Conservation (phyloP, 148 eudicot genomes). For the Selenicereus undatus region DNA sequence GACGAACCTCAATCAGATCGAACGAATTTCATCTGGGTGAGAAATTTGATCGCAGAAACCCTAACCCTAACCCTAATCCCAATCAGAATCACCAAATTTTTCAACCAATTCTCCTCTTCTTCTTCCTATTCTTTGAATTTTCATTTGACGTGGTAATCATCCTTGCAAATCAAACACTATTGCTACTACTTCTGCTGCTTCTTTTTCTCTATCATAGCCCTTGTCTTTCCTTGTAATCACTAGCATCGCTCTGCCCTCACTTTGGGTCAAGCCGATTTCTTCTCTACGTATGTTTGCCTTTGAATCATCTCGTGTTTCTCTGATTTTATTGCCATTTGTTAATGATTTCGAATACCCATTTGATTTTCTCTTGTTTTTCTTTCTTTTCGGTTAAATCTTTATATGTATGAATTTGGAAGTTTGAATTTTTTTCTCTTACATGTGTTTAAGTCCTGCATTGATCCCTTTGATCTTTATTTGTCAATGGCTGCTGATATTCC, state of each 20-base stretch:
- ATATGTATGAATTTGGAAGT: background rate
- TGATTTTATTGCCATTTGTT: background rate
- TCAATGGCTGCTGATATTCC: background rate
- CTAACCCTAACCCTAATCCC: background rate
- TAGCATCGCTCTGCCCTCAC: background rate
- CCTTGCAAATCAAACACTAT: background rate
- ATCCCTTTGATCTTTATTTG: background rate
- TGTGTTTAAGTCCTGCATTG: background rate
- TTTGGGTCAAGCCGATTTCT: background rate
- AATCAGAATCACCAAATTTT: background rate
- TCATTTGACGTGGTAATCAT: background rate
- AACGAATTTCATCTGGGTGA: background rate
- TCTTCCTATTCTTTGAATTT: background rate
- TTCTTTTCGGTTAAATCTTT: background rate
- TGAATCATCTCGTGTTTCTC: background rate
- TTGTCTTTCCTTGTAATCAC: no score
- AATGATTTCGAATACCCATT: background rate
- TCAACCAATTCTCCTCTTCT: background rate
- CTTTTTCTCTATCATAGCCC: background rate
- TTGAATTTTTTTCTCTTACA: background rate
- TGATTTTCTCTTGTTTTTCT: background rate
- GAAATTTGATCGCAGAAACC: background rate
- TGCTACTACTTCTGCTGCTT: background rate
- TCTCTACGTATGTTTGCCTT: background rate
- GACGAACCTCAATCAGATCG: background rate